Evolutionary conservation across 495 filamentous ascomycete species (phyloP).

Genomic region (Penicillium mononematosum): DNA sequence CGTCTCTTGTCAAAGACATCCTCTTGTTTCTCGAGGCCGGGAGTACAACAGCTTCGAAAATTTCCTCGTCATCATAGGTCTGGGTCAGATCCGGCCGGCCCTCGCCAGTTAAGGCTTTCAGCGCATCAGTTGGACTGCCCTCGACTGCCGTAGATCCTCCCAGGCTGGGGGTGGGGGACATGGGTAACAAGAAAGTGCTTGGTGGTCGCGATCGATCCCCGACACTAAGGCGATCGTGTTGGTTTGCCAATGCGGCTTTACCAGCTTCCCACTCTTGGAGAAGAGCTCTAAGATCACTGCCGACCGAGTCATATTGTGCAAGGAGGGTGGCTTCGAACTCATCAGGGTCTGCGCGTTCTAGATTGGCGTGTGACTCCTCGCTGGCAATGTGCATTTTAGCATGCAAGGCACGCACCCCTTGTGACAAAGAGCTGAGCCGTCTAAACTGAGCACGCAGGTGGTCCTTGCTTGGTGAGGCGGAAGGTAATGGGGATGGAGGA

Average conservation of each 20-base stretch:
- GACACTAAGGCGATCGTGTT: conserved; percentile 55
- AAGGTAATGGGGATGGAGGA: conserved; percentile 63
- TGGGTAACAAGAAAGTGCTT: conserved; percentile 65
- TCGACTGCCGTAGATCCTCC: conserved; percentile 85
- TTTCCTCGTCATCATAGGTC: conserved; percentile 59
- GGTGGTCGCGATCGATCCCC: conserved; percentile 67
- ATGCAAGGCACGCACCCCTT: conserved; percentile 87
- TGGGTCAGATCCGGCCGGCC: conserved; percentile 34
- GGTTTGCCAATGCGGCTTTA: conserved; percentile 68
- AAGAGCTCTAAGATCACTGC: conserved; percentile 75
- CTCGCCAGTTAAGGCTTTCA: conserved; percentile 73
- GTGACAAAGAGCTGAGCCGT: conserved; percentile 80
- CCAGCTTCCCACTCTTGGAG: conserved; percentile 92
- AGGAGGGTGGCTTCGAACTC: conserved; percentile 71
- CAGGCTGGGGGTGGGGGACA: conserved; percentile 76
- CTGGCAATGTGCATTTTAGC: conserved; percentile 91
- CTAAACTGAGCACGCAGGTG: conserved; percentile 79
- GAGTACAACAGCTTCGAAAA: conserved; percentile 86
- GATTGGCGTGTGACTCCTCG: conserved; percentile 77
- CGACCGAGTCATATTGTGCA: conserved; percentile 91
- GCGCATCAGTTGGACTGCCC: conserved; percentile 71
- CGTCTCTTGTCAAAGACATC: conserved; percentile 75
- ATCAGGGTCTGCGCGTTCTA: conserved; percentile 70
- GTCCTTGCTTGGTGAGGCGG: conserved; percentile 73
- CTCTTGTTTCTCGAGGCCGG: conserved; percentile 59